Percentiles rank a stretch among this genome's conserved stretches.
Evolutionary conservation across 2,329 filamentous ascomycete species (phyloP).

Genomic region (Colletotrichum truncatum): DNA sequence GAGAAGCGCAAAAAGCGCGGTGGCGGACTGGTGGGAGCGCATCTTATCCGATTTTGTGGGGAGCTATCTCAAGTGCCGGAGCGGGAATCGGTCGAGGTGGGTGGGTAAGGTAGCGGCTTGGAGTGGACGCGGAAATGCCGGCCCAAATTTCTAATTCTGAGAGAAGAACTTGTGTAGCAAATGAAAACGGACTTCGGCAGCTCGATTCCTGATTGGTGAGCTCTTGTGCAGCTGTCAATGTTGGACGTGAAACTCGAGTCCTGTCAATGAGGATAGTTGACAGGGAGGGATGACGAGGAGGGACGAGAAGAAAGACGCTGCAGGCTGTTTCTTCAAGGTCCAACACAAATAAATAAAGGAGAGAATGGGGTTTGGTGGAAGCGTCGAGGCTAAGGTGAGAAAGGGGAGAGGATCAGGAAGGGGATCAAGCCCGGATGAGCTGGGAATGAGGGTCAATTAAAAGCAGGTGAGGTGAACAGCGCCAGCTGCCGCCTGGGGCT

Average conservation of each 20-base stretch:
- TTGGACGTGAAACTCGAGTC: neutral
- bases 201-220: slow-evolving; percentile 22
- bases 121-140: slow-evolving; percentile 16
- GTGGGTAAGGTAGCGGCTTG: slow-evolving; percentile 2
- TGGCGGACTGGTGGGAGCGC: slow-evolving; percentile 15
- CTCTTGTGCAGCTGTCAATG: neutral
- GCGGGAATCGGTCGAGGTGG: neutral
- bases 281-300: neutral
- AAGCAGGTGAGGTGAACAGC: neutral
- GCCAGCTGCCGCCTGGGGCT: slow-evolving; percentile 7
- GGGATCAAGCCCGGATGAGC: neutral
- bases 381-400: neutral
- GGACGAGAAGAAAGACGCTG: neutral
- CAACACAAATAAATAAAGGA: neutral
- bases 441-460: slow-evolving; percentile 24
- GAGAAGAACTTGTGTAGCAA: neutral
- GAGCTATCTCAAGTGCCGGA: slow-evolving; percentile 5
- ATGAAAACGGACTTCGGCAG: neutral
- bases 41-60: slow-evolving; percentile 27
- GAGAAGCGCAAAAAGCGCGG: slow-evolving; percentile 27
- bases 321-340: neutral
- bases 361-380: neutral
- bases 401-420: neutral
- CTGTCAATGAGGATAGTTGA: neutral
- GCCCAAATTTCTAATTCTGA: neutral